A percentile compares a stretch with the other conserved stretches of the same genome.
Evolutionary conservation across 768 basidiomycete genomes (phyloP).

Genomic region (Kwoniella heveanensis): DNA sequence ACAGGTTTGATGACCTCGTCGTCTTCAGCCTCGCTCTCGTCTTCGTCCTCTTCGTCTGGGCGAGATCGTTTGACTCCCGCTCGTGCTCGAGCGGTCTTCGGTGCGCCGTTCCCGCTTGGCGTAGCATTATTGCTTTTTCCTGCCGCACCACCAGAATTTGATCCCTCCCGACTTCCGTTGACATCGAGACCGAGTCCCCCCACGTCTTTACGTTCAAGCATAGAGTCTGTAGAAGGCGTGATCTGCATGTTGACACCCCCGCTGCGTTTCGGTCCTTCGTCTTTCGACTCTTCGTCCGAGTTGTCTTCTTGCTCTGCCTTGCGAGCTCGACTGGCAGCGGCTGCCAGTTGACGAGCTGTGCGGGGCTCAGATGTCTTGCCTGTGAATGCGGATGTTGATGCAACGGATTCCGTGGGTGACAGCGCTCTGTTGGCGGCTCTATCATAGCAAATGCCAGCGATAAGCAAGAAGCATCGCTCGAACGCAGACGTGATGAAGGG

Average conservation of each 20-base stretch:
- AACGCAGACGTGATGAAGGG: neutral
- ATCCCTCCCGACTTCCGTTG: conserved; percentile 17
- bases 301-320: conserved; percentile 39
- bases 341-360: conserved; percentile 49
- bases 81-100: conserved; percentile 10
- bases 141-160: neutral
- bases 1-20: conserved; percentile 14
- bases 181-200: conserved; percentile 31
- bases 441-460: conserved; percentile 2
- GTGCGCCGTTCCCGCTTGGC: conserved; percentile 7
- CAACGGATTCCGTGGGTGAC: conserved; percentile 49
- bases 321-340: conserved; percentile 37
- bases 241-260: conserved; percentile 23
- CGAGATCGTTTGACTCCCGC: conserved; percentile 34
- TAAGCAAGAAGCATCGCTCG: neutral
- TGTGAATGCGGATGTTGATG: conserved; percentile 42
- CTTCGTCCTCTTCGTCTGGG: conserved; percentile 40
- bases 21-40: conserved; percentile 26
- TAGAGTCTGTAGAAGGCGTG: conserved; percentile 30
- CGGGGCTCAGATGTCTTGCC: conserved; percentile 36
- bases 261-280: conserved; percentile 6
- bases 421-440: conserved; percentile 38
- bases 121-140: conserved; percentile 14
- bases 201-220: conserved; percentile 21
- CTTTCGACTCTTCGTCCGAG: conserved; percentile 31